A percentile compares a stretch with the other conserved stretches of the same genome.
These are phyloP conservation scores for Flaveria trinervia DNA, from an alignment of 129 eudicot species.

Conservation along the genomic window DNA sequence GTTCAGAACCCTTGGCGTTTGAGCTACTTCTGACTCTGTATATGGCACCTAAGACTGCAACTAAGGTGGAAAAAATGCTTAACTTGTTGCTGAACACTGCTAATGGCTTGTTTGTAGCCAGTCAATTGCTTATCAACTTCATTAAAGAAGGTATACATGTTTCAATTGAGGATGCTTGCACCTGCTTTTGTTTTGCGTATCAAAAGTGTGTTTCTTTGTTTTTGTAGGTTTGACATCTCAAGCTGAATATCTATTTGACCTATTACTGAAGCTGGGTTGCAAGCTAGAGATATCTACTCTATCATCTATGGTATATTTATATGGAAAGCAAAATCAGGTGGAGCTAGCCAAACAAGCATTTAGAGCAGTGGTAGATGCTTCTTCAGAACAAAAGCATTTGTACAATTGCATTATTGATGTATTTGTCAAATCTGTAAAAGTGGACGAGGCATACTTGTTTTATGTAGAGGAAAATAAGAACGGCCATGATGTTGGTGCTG, in stretches of 20 bases:
- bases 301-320: slow-evolving; percentile 60
- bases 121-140: slow-evolving; percentile 54
- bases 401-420: slow-evolving; percentile 68
- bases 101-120: slow-evolving; percentile 62
- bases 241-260: slow-evolving; percentile 53
- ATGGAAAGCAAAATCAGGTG: slow-evolving; percentile 62
- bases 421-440: slow-evolving; percentile 46
- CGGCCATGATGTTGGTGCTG: slow-evolving; percentile 63
- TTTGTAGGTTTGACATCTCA: slow-evolving; percentile 60
- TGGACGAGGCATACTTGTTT: slow-evolving; percentile 63
- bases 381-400: slow-evolving; percentile 35
- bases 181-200: not conserved
- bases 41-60: slow-evolving; percentile 44
- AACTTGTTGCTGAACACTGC: slow-evolving; percentile 50
- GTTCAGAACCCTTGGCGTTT: slow-evolving; percentile 50
- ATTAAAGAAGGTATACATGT: slow-evolving; percentile 54
- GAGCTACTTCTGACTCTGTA: slow-evolving; percentile 62
- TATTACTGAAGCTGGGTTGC: slow-evolving; percentile 50
- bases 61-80: slow-evolving; percentile 44
- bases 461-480: slow-evolving; percentile 50
- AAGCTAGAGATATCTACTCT: slow-evolving; percentile 49
- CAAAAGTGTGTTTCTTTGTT: slow-evolving; percentile 18
- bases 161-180: slow-evolving; percentile 8
- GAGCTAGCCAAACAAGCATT: slow-evolving; percentile 55
- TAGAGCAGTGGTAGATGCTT: slow-evolving; percentile 41